Evolutionary conservation across 225 moss, liverwort and hornwort species (phyloP).

Genomic region (Anthoceros angustus): DNA sequence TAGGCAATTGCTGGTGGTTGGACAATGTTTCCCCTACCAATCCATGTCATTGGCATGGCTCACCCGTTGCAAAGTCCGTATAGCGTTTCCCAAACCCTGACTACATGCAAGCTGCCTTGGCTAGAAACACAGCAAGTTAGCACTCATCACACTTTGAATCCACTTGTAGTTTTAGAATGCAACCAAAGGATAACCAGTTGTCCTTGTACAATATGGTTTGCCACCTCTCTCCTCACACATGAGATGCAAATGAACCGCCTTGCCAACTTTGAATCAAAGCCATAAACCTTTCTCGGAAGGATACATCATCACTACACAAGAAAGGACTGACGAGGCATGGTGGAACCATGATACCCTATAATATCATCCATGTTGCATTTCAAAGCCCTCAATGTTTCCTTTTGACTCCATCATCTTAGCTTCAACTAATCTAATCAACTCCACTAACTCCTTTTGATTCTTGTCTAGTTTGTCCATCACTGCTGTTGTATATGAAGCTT

Average conservation of each 20-base stretch:
- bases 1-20: too few relatives aligned
- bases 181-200: constrained; percentile 9
- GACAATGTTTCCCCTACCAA: background rate
- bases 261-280: constrained; percentile 7
- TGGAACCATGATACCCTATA: constrained; percentile 2
- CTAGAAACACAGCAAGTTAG: constrained; percentile 6
- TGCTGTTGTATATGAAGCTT: too few relatives aligned
- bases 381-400: background rate
- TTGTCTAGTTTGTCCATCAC: too few relatives aligned
- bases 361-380: constrained; percentile 6
- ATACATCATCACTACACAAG: constrained; percentile 5
- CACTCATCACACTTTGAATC: constrained; percentile 5
- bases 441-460: too few relatives aligned
- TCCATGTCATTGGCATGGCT: background rate
- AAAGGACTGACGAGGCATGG: constrained; percentile 13
- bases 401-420: background rate
- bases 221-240: constrained; percentile 10
- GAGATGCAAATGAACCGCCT: constrained; percentile 10
- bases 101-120: constrained; percentile 8
- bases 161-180: constrained; percentile 8
- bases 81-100: background rate
- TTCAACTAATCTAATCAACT: too few relatives aligned
- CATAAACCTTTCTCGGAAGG: background rate
- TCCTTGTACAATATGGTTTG: constrained; percentile 6
- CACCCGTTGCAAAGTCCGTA: background rate